Conservation (phyloP, 2,329 filamentous ascomycete genomes). For the Neofusicoccum sp. region DNA sequence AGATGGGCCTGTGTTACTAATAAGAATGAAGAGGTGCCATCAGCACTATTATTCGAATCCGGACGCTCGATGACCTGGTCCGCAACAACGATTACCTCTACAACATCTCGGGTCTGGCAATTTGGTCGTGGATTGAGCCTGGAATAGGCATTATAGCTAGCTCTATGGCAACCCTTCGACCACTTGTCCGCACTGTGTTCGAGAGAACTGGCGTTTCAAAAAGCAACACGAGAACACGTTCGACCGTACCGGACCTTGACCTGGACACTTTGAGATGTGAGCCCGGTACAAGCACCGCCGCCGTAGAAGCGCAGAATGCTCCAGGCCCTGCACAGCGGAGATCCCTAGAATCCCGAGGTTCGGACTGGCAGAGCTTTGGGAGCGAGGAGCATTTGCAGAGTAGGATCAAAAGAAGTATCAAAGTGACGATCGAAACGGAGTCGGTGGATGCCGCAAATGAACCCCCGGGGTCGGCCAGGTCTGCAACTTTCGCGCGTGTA, state of each 20-base stretch:
- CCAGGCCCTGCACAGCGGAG: background rate
- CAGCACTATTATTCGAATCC: background rate
- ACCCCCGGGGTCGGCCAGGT: too few relatives aligned
- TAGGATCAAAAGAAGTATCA: conserved; percentile 8
- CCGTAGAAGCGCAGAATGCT: conserved; percentile 1
- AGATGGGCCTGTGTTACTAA: background rate
- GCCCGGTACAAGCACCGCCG: background rate
- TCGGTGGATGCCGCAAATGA: background rate
- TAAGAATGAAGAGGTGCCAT: background rate
- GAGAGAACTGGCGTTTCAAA: conserved; percentile 28
- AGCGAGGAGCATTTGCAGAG: conserved; percentile 10
- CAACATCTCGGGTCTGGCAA: conserved; percentile 8
- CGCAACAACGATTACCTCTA: background rate
- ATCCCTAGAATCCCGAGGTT: background rate
- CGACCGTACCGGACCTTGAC: background rate
- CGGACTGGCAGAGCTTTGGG: conserved; percentile 10
- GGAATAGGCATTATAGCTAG: conserved; percentile 48
- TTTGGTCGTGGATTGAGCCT: conserved; percentile 35
- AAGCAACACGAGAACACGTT: background rate
- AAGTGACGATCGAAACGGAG: conserved; percentile 1
- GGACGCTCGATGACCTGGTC: background rate
- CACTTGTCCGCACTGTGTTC: conserved; percentile 44
- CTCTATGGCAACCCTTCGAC: conserved; percentile 53
- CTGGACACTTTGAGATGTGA: conserved; percentile 3
- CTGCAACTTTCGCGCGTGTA: too few relatives aligned